Evolutionary conservation across 148 eudicot genomes (phyloP).

Genomic region (Chenopodium suecicum): DNA sequence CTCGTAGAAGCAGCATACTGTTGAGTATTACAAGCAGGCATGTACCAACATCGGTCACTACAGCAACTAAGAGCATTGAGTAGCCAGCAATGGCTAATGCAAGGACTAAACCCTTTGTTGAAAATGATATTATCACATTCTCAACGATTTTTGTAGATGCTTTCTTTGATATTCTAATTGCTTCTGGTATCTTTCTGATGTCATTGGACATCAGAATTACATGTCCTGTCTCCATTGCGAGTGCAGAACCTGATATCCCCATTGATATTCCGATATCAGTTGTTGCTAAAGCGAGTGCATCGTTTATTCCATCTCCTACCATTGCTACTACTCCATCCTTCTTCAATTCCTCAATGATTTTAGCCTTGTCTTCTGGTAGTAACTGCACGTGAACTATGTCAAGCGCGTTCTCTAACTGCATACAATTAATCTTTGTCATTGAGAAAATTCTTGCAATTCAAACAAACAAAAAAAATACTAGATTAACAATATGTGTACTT

Average conservation of each 20-base stretch:
- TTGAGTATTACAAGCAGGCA: constrained; percentile 45
- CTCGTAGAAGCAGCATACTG: constrained; percentile 42
- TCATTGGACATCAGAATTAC: constrained; percentile 51
- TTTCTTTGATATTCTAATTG: constrained; percentile 35
- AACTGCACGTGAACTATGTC: constrained; percentile 35
- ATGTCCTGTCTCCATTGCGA: constrained; percentile 43
- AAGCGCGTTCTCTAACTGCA: constrained; percentile 35
- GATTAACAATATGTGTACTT: neutral
- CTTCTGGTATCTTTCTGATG: constrained; percentile 40
- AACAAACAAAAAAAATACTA: neutral
- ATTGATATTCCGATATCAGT: constrained; percentile 52
- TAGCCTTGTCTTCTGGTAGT: constrained; percentile 47
- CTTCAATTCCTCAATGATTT: constrained; percentile 32
- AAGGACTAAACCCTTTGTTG: constrained; percentile 37
- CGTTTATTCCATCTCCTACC: constrained; percentile 53
- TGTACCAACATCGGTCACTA: constrained; percentile 49
- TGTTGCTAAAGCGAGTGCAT: constrained; percentile 45
- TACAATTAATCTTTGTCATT: neutral
- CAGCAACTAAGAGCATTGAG: constrained; percentile 44
- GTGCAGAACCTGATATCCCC: constrained; percentile 51
- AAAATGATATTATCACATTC: constrained; percentile 37
- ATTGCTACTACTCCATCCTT: constrained; percentile 39
- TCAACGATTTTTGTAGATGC: constrained; percentile 40
- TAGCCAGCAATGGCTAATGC: constrained; percentile 41
- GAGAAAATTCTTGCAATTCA: neutral